Evolutionary conservation across 2,329 filamentous ascomycete species (phyloP), one percentile per base, ranked within the genome.

Genomic region (Aspergillus ochraceoroseus): DNA sequence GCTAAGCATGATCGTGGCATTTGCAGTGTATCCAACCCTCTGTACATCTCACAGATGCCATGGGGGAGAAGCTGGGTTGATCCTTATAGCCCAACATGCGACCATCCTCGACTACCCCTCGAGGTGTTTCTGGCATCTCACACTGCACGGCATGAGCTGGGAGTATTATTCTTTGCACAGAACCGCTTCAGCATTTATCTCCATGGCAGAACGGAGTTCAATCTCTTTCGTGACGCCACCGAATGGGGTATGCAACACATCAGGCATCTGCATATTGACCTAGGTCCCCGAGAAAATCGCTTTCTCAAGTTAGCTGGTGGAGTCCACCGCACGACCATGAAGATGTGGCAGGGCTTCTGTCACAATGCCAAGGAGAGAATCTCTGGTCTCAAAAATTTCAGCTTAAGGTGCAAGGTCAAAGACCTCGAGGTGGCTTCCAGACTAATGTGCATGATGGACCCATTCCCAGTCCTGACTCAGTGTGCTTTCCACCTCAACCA

Each of bases 401-500:
- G 48, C 18, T 29, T 59, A n/a, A 51, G 52, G 19, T 56, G 52
- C 38, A 46, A 41, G 14, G 46, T 56, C n/a, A 48, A 41, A 14
- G 48, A 48, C 23, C 15, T 43, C 4, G 46, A 51, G 25, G 46
- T 45, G n/a, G 54, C 52, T 7, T 11, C 20, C 13, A 42, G 27
- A 6, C 25, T 57, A 8, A 44, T 52, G 26, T 22, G 43, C 17
- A 26, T 23, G 3, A 46, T 56, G 41, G 33, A 54, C n/a, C 30
- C 39, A 2, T 57, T 55, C n/a, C 54, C 49, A 11, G n/a, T 18
- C n/a, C 38, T 57, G 12, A 14, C 26, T n/a, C 42, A 48, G 4
- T 58, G 54, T 36, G 49, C 51, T 3, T 49, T 57, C 15, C 45
- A 52, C 32, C 36, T 58, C 31, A 44, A 42, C 13, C 30, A 39